A percentile compares a stretch with the other conserved stretches of the same genome.
Evolutionary conservation across 768 basidiomycete species (phyloP).

Genomic region (Saitozyma sp.): DNA sequence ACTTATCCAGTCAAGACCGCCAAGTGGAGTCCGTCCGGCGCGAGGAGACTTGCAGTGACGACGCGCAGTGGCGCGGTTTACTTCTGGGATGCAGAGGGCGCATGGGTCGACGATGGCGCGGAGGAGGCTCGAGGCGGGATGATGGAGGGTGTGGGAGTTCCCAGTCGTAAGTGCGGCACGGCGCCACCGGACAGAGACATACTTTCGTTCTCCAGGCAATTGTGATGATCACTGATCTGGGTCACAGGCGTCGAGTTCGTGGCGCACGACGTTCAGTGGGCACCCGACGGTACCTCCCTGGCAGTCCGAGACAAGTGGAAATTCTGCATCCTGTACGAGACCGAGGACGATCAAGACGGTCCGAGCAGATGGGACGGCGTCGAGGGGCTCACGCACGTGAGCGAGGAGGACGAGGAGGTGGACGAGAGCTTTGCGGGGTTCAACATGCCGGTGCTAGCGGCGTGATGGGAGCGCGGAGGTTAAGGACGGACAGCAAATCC

Average conservation of each 20-base stretch:
- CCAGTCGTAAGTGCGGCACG: slow-evolving; percentile 64
- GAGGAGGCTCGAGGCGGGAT: slow-evolving; percentile 54
- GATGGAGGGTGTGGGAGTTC: slow-evolving; percentile 87
- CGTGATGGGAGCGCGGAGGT: too few species aligned
- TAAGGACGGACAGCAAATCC: too few species aligned
- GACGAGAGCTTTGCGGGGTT: slow-evolving; percentile 1
- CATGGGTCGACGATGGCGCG: slow-evolving; percentile 40
- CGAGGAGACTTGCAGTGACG: slow-evolving; percentile 18
- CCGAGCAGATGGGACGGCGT: slow-evolving; percentile 5
- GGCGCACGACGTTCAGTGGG: slow-evolving; percentile 70
- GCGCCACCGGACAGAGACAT: too few species aligned
- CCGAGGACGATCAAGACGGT: slow-evolving; percentile 5
- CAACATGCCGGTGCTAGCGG: too few species aligned
- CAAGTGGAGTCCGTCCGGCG: slow-evolving; percentile 68
- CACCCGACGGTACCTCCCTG: slow-evolving; percentile 81
- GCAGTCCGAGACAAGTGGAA: slow-evolving; percentile 71
- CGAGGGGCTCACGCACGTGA: slow-evolving; percentile 29
- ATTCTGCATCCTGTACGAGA: slow-evolving; percentile 62
- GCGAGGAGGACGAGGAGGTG: slow-evolving; percentile 31
- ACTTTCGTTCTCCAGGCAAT: not conserved
- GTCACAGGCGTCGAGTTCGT: slow-evolving; percentile 65
- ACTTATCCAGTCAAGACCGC: slow-evolving; percentile 64
- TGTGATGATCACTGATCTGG: not conserved
- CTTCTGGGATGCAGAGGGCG: slow-evolving; percentile 45
- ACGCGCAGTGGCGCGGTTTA: slow-evolving; percentile 26